Evolutionary conservation across 306 rosid genomes (phyloP), one percentile per base, ranked within the genome.

Genomic region (Fragaria nilgerrensis): DNA sequence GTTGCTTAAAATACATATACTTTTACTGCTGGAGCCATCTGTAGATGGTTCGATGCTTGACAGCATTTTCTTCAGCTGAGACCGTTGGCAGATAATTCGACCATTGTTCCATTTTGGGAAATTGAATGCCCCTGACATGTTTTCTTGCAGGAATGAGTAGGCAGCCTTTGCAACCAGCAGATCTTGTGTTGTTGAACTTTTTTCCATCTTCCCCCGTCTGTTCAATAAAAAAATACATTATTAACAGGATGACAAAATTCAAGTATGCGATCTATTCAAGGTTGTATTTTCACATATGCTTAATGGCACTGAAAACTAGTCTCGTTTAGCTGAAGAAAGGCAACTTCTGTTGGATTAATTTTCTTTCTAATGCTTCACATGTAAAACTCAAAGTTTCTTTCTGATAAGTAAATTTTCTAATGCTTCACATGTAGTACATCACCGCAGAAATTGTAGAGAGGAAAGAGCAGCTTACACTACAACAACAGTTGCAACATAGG

Each of bases 81-180:
- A 77, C 68, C 85, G 87, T 82, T 73, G 96, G 84, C 99, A 96
- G 85, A 92, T 74, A 79, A 96, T 85, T 81, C 99, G 92, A 72
- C 99, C 96, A 52, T 83, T 88, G 90, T 91, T 96, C 98, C 99
- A 96, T 52, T 80, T 74, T 6, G 98, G 89, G 83, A 89, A 95
- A 50, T 76, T 73, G 66, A 92, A 90, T 77, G 89, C 86, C 0
- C 90, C 79, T 25, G 88, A 73, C 59, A 83, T 83, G 39, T 83
- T 88, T 74, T 89, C 98, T 84, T 87, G 91, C 66, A 96, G 86
- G 85, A 92, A 89, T 53, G 89, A 85, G 76, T 85, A 86, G 45
- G 90, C 94, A 75, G 94, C 89, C 89, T 89, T 96, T 56, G 98
- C 88, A 1, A 91, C 74, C 0, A 92, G 97, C 55, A 87, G 81